These are phyloP conservation scores for Hemileccinum rubropunctum DNA, from an alignment of 768 basidiomycete species.

Conservation along the genomic window DNA sequence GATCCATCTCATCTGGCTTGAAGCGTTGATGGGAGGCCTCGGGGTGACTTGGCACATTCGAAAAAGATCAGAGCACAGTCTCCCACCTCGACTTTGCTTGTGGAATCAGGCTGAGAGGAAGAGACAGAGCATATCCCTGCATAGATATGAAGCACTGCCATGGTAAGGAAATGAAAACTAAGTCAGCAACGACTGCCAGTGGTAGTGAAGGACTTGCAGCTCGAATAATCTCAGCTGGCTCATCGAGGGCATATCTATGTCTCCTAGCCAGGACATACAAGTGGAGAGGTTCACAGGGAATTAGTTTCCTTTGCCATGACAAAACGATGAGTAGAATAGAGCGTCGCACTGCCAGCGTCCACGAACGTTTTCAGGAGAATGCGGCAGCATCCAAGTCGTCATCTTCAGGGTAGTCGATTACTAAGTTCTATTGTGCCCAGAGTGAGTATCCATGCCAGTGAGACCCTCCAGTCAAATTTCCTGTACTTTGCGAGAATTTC, in stretches of 20 bases:
- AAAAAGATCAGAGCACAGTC: conserved; percentile 55
- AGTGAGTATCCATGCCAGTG: conserved; percentile 73
- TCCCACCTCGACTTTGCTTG: conserved; percentile 1
- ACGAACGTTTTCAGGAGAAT: conserved; percentile 62
- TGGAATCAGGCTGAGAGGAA: conserved; percentile 41
- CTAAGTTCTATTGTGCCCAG: conserved; percentile 27
- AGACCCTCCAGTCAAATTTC: conserved; percentile 68
- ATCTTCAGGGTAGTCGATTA: conserved; percentile 59
- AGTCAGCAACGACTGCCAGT: not conserved
- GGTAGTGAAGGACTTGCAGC: conserved; percentile 2
- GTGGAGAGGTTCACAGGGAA: conserved; percentile 74
- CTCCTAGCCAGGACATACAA: conserved; percentile 56
- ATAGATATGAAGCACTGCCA: conserved; percentile 78
- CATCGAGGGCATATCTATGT: conserved; percentile 73
- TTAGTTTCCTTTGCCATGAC: conserved; percentile 56
- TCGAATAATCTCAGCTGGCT: conserved; percentile 82
- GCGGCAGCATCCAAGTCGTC: conserved; percentile 79
- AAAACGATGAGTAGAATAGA: conserved; percentile 12
- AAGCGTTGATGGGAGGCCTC: no score
- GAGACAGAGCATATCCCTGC: conserved; percentile 75
- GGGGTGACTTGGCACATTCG: conserved; percentile 55
- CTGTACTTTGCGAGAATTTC: conserved; percentile 71
- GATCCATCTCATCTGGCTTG: no score
- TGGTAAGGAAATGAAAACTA: conserved; percentile 81
- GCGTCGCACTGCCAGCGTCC: not conserved